Percentiles rank a stretch among this genome's conserved stretches.
phyloP scores from a whole-genome alignment of 2,329 filamentous ascomycete species.

The Escovopsis weberi region DNA sequence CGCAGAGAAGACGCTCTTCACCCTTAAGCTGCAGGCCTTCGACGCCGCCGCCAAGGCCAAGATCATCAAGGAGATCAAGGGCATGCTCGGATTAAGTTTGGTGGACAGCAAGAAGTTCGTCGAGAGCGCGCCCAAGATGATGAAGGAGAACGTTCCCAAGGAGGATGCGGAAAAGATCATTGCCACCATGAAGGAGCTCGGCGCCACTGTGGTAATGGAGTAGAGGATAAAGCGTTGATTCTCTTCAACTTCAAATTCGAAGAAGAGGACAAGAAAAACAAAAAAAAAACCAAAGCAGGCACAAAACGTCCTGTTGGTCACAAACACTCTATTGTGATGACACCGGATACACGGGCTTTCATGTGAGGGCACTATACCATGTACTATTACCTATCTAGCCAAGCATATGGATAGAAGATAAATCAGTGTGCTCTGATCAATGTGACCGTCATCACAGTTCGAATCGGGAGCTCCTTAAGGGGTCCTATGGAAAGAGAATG shows the following conservation, averaged over 20 bases:
- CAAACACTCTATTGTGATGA: too few species aligned
- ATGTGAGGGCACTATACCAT: too few species aligned
- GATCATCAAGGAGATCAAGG: conserved; percentile 99
- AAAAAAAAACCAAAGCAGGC: background rate
- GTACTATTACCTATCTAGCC: background rate
- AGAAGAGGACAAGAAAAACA: conserved; percentile 1
- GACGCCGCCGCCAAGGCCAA: conserved; percentile 88
- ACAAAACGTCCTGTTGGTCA: too few species aligned
- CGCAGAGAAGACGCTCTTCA: conserved; percentile 96
- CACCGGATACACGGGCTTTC: too few species aligned
- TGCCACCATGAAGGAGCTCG: conserved; percentile 82
- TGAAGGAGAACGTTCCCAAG: conserved; percentile 99
- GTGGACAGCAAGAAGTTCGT: conserved; percentile 99
- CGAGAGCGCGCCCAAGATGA: conserved; percentile 90
- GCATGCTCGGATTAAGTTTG: conserved; percentile 81
- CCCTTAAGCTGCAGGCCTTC: conserved; percentile 82
- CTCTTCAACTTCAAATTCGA: background rate
- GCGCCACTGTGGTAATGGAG: conserved; percentile 82
- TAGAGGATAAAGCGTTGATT: conserved; percentile 30
- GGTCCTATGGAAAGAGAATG: background rate
- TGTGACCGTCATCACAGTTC: too few species aligned
- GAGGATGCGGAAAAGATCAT: conserved; percentile 99
- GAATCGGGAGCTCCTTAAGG: background rate
- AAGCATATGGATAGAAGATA: background rate
- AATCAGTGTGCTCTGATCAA: background rate